phyloP scores from a whole-genome alignment of 1,284 basidiomycete genomes.

The Ganoderma lucidum region DNA sequence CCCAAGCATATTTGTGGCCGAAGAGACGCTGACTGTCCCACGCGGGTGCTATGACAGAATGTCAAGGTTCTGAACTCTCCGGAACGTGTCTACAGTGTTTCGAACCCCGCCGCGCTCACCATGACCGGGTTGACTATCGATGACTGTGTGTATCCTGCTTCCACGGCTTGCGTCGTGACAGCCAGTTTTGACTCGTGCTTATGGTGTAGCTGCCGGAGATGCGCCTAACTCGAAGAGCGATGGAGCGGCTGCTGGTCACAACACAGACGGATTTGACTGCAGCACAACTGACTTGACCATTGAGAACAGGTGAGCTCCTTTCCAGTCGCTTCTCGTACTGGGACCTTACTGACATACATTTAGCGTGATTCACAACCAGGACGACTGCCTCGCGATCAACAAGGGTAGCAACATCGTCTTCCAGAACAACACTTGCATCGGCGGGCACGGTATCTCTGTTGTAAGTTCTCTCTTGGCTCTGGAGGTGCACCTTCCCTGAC shows the following conservation, averaged over 20 bases:
- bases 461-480: constrained; percentile 20
- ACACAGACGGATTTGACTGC: constrained; percentile 66
- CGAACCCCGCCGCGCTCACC: constrained; percentile 42
- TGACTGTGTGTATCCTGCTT: constrained; percentile 40
- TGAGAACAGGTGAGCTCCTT: constrained; percentile 40
- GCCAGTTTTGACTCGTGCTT: not conserved
- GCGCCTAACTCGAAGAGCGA: constrained; percentile 53
- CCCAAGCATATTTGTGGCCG: not conserved
- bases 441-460: constrained; percentile 69
- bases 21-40: not conserved
- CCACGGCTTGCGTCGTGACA: not conserved
- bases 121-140: constrained; percentile 47
- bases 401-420: constrained; percentile 62
- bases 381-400: constrained; percentile 73
- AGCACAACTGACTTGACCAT: constrained; percentile 53
- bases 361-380: constrained; percentile 47
- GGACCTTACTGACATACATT: not conserved
- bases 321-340: too few species aligned
- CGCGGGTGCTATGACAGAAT: constrained; percentile 35
- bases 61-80: constrained; percentile 50
- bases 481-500: not conserved
- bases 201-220: constrained; percentile 43
- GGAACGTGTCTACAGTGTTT: constrained; percentile 44
- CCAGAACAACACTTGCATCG: constrained; percentile 58
- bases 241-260: constrained; percentile 46